Conservation (phyloP, 441 rosid species). For the California macrophylla region DNA sequence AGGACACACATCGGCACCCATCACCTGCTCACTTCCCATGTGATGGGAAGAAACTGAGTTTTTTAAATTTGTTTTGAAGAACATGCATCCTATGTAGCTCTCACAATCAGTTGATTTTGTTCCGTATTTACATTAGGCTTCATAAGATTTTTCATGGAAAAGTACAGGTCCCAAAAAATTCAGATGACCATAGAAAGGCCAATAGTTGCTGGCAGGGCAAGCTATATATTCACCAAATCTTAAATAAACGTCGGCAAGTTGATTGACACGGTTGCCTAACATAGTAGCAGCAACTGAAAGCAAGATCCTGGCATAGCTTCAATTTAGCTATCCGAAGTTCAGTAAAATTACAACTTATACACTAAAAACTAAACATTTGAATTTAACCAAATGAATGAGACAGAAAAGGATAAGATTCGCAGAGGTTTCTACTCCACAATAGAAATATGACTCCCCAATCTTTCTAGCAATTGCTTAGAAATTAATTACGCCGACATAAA, state of each 20-base stretch:
- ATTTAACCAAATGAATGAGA: slow-evolving; percentile 8
- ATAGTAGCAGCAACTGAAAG: background rate
- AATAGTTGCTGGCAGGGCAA: slow-evolving; percentile 13
- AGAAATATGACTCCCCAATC: slow-evolving; percentile 26
- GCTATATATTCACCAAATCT: slow-evolving; percentile 16
- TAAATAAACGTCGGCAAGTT: background rate
- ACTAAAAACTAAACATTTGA: background rate
- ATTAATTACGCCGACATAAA: slow-evolving; percentile 23
- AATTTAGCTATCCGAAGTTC: background rate
- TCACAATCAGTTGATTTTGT: slow-evolving; percentile 17
- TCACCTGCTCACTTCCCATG: slow-evolving; percentile 74
- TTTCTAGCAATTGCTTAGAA: slow-evolving; percentile 27
- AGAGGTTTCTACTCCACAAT: slow-evolving; percentile 31
- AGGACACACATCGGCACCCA: slow-evolving; percentile 59
- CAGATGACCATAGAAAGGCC: slow-evolving; percentile 10
- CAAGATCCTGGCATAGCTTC: background rate
- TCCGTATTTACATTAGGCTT: slow-evolving; percentile 19
- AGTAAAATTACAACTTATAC: background rate
- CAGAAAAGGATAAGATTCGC: slow-evolving; percentile 21
- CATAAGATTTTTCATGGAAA: slow-evolving; percentile 16
- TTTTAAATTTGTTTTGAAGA: slow-evolving; percentile 18
- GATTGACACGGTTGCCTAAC: background rate
- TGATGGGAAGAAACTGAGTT: slow-evolving; percentile 44
- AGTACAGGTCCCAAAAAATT: slow-evolving; percentile 11
- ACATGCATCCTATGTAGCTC: slow-evolving; percentile 30